Evolutionary conservation across 2,329 filamentous ascomycete species (phyloP), one percentile per base, ranked within the genome.

Genomic region (Stemphylium beticola): DNA sequence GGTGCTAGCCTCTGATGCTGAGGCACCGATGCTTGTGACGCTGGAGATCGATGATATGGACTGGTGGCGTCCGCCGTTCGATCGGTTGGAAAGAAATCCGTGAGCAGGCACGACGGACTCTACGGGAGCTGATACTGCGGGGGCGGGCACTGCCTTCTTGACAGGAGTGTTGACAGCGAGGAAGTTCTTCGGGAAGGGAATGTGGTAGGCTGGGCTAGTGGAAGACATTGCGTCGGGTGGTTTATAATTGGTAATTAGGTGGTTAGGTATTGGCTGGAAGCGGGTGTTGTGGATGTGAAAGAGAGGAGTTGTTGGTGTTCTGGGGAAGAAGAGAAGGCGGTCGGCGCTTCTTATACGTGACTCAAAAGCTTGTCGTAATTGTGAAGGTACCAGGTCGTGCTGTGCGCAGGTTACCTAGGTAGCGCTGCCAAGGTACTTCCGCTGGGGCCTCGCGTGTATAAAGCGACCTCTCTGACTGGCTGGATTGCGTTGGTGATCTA

Each of bases 31-130:
- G 52, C 55, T 60, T 41, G 49, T 36, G 54, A 58, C 48, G 52
- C 64, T 67, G 50, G 58, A 57, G 54, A 67, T 58, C n/a, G 68
- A 72, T 9, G 65, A 68, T 54, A 72, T 44, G 18, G 70, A 73
- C 37, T 61, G 48, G 60, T 71, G 64, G 59, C 70, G 66, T 3
- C 60, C 46, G 41, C 59, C 51, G 42, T 20, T 22, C 22, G 67
- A 49, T 22, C 64, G 64, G 70, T 74, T 74, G 67, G 71, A 74
- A 67, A 74, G 72, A 68, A 74, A 74, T 55, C 60, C 62, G 67
- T 74, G 70, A 62, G 62, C 48, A 62, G 62, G 40, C 53, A 64
- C 53, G 59, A 66, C 55, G 60, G 63, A 37, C 57, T 65, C 56
- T 54, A 66, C 43, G 59, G 62, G 50, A 53, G 51, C 37, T 49